Base-by-base conservation (phyloP, 2,329 filamentous ascomycete species). In the Polychaeton citri region DNA sequence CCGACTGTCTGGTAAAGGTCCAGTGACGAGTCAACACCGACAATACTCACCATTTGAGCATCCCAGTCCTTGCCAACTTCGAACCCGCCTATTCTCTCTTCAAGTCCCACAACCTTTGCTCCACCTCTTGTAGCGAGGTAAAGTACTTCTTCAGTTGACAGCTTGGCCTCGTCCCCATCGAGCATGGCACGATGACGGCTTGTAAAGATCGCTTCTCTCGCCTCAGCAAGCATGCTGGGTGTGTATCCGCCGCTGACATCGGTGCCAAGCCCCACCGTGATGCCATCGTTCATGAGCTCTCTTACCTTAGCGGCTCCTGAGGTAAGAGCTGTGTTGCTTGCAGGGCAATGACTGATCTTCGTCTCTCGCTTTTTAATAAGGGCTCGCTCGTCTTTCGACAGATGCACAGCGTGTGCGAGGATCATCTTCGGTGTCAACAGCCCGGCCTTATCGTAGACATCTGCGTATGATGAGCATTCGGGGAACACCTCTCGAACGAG, bases 241-340 rank as follows among this genome's bases (percentile, higher is more conserved):
- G 76, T 82, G 55, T 88, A 95, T 0, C 90, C 90, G 2, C 88
- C 90, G 48, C 76, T 82, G 39, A 96, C 76, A 57, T 98, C 90
- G 0, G 88, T 96, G 0, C 90, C 90, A 0, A 98, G 63, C 0
- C 90, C 88, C 5, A 95, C 76, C 0, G 73, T 75, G 32, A 96
- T 69, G 0, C 83, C 85, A 35, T 71, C 69, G 16, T 85, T 71
- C 35, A 94, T 66, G 47, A 94, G 56, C 59, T 72, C 72, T 13
- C 88, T 69, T 2, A 98, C 79, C 3, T 74, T 75, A 6, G 83
- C 82, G 33, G 78, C 71, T 0, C 90, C 90, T 19, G 76, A 84
- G 1, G 83, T 83, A 12, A 98, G 67, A 1, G 82, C 76, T 5
- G 76, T 79, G 59, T 98, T 98, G 48, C 78, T 85, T 37, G 80